Evolutionary conservation across 495 filamentous ascomycete species (phyloP), one percentile per base, ranked within the genome.

Genomic region (Penicillium manginii): DNA sequence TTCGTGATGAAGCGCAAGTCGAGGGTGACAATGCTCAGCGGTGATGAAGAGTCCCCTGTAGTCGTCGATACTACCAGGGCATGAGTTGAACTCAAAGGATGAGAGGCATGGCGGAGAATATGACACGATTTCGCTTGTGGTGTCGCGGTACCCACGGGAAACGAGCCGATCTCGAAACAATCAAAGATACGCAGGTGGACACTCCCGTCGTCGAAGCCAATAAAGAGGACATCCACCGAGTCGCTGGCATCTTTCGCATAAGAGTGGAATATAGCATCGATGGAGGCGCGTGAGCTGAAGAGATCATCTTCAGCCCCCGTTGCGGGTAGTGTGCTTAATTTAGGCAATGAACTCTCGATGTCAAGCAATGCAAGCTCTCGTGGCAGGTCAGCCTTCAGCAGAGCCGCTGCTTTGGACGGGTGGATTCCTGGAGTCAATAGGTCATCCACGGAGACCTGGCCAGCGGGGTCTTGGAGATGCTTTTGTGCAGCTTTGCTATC

Each of bases 111-210:
- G 19, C 72, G 60, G 43, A 80, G 61, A 42, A 73, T 69, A 17
- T 53, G 57, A 39, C 68, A 73, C 11, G 66, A 63, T 2, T 51
- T 46, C 43, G 52, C 31, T 21, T 55, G 39, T 21, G 54, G 64
- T 43, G 55, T 42, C 29, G 66, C 48, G 35, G 57, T 56, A 12
- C 70, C 62, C 26, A 85, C 65, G 7, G 74, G 69, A 51, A 91
- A 84, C 18, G 79, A 84, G 2, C 94, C 92, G 55, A 96, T 89
- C 54, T 90, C 81, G 63, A 97, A 93, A 15, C 89, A 93, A 66
- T 97, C 91, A 70, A 96, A 97, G 52, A 97, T 91, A 55, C 88
- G 89, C 29, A 96, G 73, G 61, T 93, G 87, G 32, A 96, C 81
- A n/a, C 78, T 84, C 29, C 92, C 91, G 65, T 92, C 85, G 55